Evolutionary conservation across 169 alveolate genomes (phyloP), one percentile per base, ranked within the genome.

Genomic region (Cryptosporidium meleagridis): DNA sequence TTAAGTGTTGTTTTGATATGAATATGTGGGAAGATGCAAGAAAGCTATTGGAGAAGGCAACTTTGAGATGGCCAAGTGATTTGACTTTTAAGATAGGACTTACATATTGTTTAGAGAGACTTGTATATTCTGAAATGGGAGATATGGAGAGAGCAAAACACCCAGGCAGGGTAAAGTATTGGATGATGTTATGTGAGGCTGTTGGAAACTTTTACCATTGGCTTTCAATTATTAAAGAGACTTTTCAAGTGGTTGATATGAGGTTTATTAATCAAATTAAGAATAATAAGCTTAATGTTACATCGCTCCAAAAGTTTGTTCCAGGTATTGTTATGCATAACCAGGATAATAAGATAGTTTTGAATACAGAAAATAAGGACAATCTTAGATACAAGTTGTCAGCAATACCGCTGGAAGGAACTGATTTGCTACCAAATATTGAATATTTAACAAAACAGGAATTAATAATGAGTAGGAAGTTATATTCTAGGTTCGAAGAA

Each of bases 141-240:
- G 89, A 80, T 48, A 80, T 80, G 89, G 89, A 80, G 52, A 59
- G 89, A 23, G 89, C 89, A 26, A 80, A 80, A 33, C 89, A 80
- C 45, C 89, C 89, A 29, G 89, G 89, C 1, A 80, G 89, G 59
- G 89, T 80, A 26, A 80, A 65, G 29, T 80, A 80, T 21, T 80
- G 89, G 89, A 80, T 80, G 89, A 80, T 80, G 68, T 55, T 80
- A 16, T 80, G 89, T 41, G 89, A 80, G 44, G 75, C 75, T 0
- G 89, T 80, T 39, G 89, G 89, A 1, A 51, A 26, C 45, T 80
- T 80, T 21, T 80, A 80, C 35, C 89, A 80, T 14, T 80, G 89
- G 89, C 59, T 80, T 26, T 51, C 89, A 9, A 80, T 80, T n/a
- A 44, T 80, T 8, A 80, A 80, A 23, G 89, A 80, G 23, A 80